Percentiles rank a stretch among this genome's conserved stretches.
Evolutionary conservation across 495 filamentous ascomycete genomes (phyloP).

Genomic region (Talaromyces borbonicus): DNA sequence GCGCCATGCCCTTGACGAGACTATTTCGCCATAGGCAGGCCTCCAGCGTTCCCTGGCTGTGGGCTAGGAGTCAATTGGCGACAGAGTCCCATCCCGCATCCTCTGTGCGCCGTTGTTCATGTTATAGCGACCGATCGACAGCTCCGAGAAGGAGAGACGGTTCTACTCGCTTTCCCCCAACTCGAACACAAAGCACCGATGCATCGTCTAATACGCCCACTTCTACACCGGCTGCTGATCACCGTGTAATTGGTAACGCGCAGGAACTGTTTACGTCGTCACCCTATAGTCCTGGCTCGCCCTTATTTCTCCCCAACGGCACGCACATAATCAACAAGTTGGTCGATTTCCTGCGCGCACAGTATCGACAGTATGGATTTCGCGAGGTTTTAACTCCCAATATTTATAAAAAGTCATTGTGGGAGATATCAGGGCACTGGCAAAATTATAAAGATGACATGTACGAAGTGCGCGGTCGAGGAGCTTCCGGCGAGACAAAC

Average conservation of each 20-base stretch:
- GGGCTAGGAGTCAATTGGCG: not conserved
- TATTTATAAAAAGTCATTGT: conserved; percentile 86
- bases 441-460: conserved; percentile 93
- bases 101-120: conserved; percentile 2
- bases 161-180: not conserved
- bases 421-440: conserved; percentile 85
- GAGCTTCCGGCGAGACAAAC: conserved; percentile 35
- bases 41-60: not conserved
- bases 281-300: conserved; percentile 74
- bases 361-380: conserved; percentile 83
- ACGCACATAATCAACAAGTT: conserved; percentile 83
- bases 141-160: not conserved
- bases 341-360: conserved; percentile 71
- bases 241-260: conserved; percentile 57
- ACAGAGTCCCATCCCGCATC: not conserved
- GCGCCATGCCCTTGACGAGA: conserved; percentile 1
- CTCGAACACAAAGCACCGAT: not conserved
- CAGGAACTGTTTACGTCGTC: conserved; percentile 76
- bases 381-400: conserved; percentile 87
- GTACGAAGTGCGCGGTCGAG: conserved; percentile 71
- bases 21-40: conserved; percentile 2
- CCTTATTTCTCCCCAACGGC: conserved; percentile 79
- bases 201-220: conserved; percentile 11
- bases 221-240: conserved; percentile 38
- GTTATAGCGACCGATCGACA: not conserved